Base-by-base conservation (phyloP, 345 rosid genomes). In the Mercurialis annua region DNA sequence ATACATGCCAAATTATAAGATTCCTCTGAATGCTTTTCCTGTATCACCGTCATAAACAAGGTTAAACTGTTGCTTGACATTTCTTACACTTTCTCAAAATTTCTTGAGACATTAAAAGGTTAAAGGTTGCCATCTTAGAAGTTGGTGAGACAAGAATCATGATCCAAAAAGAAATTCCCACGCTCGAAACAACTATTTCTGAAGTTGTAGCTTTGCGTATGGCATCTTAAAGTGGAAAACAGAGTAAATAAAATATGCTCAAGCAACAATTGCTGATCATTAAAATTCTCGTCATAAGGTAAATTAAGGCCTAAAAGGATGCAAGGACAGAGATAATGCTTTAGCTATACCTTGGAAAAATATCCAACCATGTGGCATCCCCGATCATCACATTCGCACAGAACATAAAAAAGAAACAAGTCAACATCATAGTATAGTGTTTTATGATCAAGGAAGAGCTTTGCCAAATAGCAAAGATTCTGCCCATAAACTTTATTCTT, bases 331-430 rank as follows among this genome's bases (percentile, higher is more conserved):
- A 29, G 20, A 24, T 38, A 56, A 66, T 23, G 47, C 34, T 57
- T 33, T 40, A 66, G 48, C 24, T 56, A 77, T 78, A 89, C 99
- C 99, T 94, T 94, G 61, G 99, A 94, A 68, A 89, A 94, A 78
- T 94, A 94, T 66, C 99, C 99, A 77, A 92, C 98, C 98, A 92
- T 94, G 83, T 94, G 99, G 85, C 99, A 94, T 66, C 99, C 99
- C 29, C 99, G 92, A 79, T 94, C 99, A 79, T 94, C 99, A 67
- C 97, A 94, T 81, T 94, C 99, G 21, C 98, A 94, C 75, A 94
- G 81, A 63, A 94, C 75, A 44, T 94, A 94, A 76, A 94, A 94
- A 48, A 94, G 86, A 79, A 91, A 94, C 71, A 94, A 80, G 73
- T 94, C 98, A 62, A 95, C 99, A 42, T 95, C 99, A 72, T 95